A percentile compares a stretch with the other conserved stretches of the same genome.
Conservation (phyloP, 1,139 yeast genomes). For the Hemisphaericaspora lyxosophila region DNA sequence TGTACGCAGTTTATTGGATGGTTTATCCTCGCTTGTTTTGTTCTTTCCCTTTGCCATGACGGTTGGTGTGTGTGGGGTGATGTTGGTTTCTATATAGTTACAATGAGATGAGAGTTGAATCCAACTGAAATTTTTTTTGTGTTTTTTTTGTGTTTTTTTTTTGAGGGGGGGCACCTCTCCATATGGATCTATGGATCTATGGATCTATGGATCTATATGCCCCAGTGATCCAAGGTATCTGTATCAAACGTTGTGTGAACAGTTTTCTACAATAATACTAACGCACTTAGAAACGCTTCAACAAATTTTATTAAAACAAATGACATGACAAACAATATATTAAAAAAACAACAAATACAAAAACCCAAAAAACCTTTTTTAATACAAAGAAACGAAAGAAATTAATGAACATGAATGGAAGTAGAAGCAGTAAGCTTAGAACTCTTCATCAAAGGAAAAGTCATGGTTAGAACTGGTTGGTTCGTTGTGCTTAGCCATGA, state of each 20-base stretch:
- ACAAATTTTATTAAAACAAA: too few species aligned
- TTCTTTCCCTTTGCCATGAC: constrained; percentile 69
- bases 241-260: too few species aligned
- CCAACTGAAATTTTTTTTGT: neutral
- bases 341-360: neutral
- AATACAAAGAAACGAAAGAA: constrained; percentile 4
- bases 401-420: neutral
- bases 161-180: neutral
- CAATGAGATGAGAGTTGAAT: neutral
- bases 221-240: too few species aligned
- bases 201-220: too few species aligned
- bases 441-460: constrained; percentile 51
- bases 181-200: too few species aligned
- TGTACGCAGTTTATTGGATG: constrained; percentile 35
- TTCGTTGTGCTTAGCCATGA: constrained; percentile 61
- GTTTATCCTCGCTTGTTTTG: constrained; percentile 46
- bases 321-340: constrained; percentile 5
- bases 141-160: neutral
- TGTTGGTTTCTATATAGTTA: neutral
- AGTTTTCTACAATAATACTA: too few species aligned
- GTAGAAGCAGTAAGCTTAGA: constrained; percentile 22
- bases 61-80: neutral
- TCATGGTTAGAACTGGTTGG: constrained; percentile 30
- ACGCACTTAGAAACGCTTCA: too few species aligned
- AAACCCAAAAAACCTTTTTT: constrained; percentile 3